phyloP scores from a whole-genome alignment of 2,329 filamentous ascomycete species.

The Penicillium hesseltinei region DNA sequence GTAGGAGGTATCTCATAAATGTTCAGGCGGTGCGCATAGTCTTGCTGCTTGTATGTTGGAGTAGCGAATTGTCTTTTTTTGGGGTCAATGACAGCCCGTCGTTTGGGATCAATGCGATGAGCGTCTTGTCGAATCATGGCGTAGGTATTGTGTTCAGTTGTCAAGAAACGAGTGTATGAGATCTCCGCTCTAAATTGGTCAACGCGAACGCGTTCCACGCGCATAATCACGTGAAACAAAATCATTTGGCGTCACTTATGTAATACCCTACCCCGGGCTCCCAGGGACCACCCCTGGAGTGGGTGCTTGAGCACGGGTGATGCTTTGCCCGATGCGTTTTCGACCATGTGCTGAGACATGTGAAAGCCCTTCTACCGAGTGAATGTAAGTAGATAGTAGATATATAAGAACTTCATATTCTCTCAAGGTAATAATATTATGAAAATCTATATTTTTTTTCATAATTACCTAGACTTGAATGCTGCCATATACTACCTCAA shows the following conservation, averaged over 20 bases:
- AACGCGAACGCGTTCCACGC: slow-evolving; percentile 26
- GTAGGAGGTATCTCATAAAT: slow-evolving; percentile 88
- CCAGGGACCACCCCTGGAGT: background rate
- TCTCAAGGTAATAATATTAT: too few relatives aligned
- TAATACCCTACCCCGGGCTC: background rate
- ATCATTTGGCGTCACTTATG: background rate
- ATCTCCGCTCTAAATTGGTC: slow-evolving; percentile 14
- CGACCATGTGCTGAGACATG: slow-evolving; percentile 7
- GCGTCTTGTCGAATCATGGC: slow-evolving; percentile 47
- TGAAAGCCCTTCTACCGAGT: slow-evolving; percentile 7
- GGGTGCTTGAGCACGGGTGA: background rate
- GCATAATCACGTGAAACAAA: slow-evolving; percentile 13
- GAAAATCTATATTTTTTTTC: too few relatives aligned
- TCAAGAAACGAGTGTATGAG: background rate
- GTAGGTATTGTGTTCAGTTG: background rate
- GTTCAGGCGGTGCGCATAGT: slow-evolving; percentile 84
- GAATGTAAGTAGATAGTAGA: background rate
- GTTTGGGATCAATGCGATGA: slow-evolving; percentile 59
- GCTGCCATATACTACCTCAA: background rate
- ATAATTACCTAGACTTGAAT: background rate
- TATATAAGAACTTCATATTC: background rate
- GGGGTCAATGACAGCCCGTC: slow-evolving; percentile 71
- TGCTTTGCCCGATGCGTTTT: background rate
- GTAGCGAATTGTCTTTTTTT: slow-evolving; percentile 85
- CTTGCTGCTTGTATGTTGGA: slow-evolving; percentile 70